These are phyloP conservation scores for Verticillium tricorpus DNA, from an alignment of 2,329 filamentous ascomycete genomes.

Conservation along the genomic window DNA sequence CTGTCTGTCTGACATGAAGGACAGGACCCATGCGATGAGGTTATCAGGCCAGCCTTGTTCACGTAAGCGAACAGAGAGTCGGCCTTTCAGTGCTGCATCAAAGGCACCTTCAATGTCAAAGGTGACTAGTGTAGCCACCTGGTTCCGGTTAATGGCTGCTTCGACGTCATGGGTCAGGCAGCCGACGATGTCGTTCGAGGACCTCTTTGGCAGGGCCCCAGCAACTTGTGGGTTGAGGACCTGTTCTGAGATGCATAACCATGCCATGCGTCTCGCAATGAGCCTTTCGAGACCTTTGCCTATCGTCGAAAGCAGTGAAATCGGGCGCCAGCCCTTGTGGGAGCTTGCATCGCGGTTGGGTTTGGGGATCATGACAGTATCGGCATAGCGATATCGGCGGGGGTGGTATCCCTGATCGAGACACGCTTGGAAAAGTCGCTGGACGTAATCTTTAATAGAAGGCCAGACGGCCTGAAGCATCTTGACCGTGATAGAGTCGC, in stretches of 20 bases:
- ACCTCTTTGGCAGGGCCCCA: slow-evolving; percentile 17
- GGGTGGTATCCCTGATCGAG: slow-evolving; percentile 14
- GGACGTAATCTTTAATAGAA: slow-evolving; percentile 1
- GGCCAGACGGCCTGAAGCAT: slow-evolving; percentile 7
- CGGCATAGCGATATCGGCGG: slow-evolving; percentile 14
- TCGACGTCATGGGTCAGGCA: slow-evolving; percentile 16
- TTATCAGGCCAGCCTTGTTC: slow-evolving; percentile 12
- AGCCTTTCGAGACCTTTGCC: slow-evolving; percentile 22
- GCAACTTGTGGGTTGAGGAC: slow-evolving; percentile 15
- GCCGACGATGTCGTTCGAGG: slow-evolving; percentile 12
- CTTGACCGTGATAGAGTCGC: slow-evolving; percentile 15
- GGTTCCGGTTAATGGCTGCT: slow-evolving; percentile 7
- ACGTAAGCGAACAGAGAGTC: slow-evolving; percentile 10
- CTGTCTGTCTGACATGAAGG: slow-evolving; percentile 12
- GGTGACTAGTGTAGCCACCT: slow-evolving; percentile 10
- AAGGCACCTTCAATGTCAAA: slow-evolving; percentile 15
- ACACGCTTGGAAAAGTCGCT: slow-evolving; percentile 13
- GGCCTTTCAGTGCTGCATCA: slow-evolving; percentile 13
- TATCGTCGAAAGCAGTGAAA: slow-evolving; percentile 19
- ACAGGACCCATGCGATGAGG: slow-evolving; percentile 9
- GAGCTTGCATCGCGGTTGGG: slow-evolving; percentile 14
- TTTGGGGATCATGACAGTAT: slow-evolving; percentile 20
- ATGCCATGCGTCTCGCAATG: slow-evolving; percentile 16
- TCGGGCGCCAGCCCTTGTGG: slow-evolving; percentile 16
- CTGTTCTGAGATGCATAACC: slow-evolving; percentile 12